Evolutionary conservation across 106 monocot genomes (phyloP).

Genomic region (Apostasia shenzhenica): DNA sequence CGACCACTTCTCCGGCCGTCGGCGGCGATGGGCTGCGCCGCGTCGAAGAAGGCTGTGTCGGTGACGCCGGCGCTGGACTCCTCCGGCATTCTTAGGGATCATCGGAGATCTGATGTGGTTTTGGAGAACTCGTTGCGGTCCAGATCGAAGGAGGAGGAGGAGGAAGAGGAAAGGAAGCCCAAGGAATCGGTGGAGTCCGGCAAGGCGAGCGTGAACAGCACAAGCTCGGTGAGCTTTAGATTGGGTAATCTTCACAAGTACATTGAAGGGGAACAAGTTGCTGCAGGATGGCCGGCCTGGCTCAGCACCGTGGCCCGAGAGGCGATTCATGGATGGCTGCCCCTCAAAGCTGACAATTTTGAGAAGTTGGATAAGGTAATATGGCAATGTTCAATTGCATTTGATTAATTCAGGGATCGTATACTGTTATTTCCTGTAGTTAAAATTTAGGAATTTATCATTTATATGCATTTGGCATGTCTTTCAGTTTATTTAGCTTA

Average conservation of each 20-base stretch:
- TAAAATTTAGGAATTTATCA: neutral
- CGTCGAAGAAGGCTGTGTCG: constrained; percentile 44
- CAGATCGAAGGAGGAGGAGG: constrained; percentile 16
- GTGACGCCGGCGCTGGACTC: constrained; percentile 39
- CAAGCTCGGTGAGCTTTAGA: constrained; percentile 22
- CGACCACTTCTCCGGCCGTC: neutral
- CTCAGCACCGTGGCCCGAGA: constrained; percentile 52
- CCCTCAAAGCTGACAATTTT: constrained; percentile 57
- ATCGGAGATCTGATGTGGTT: constrained; percentile 9
- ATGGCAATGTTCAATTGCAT: neutral
- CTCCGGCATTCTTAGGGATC: constrained; percentile 19
- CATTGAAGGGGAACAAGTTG: constrained; percentile 64
- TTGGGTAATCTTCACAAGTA: constrained; percentile 46
- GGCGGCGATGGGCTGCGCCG: constrained; percentile 39
- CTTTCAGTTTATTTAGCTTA: too few relatives aligned
- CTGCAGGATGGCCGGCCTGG: constrained; percentile 75
- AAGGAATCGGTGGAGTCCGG: constrained; percentile 7
- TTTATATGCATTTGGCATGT: neutral
- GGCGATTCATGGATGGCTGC: constrained; percentile 68
- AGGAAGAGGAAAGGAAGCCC: constrained; percentile 3
- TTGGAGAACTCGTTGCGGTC: constrained; percentile 3
- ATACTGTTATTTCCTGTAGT: neutral
- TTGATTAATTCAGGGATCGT: neutral
- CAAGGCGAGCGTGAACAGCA: constrained; percentile 7
- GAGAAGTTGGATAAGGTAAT: constrained; percentile 81